These are phyloP conservation scores for Plenodomus lindquistii DNA, from an alignment of 2,329 filamentous ascomycete species.

Conservation along the genomic window DNA sequence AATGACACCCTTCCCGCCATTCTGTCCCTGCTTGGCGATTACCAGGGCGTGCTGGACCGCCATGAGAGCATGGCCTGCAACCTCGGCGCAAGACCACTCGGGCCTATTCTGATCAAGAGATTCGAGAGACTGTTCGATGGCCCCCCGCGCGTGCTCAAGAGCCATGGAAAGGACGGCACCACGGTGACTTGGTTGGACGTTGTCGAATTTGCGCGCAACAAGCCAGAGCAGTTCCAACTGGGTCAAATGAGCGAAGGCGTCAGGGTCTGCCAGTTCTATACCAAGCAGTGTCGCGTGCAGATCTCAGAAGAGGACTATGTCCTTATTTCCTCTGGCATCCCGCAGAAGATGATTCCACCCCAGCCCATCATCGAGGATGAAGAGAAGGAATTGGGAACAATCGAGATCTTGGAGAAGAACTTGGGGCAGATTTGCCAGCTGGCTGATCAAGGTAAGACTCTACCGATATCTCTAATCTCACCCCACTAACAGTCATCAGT, in stretches of 20 bases:
- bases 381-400: slow-evolving; percentile 78
- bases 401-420: slow-evolving; percentile 82
- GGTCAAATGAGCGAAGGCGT: slow-evolving; percentile 69
- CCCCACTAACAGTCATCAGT: slow-evolving; percentile 51
- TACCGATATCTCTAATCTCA: not conserved
- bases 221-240: slow-evolving; percentile 76
- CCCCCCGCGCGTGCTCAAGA: slow-evolving; percentile 69
- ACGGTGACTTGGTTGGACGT: slow-evolving; percentile 82
- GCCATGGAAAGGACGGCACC: slow-evolving; percentile 62
- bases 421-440: slow-evolving; percentile 76
- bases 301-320: slow-evolving; percentile 88
- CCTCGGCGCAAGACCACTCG: slow-evolving; percentile 79
- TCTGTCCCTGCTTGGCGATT: slow-evolving; percentile 72
- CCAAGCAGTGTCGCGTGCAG: slow-evolving; percentile 80
- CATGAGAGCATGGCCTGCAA: slow-evolving; percentile 87
- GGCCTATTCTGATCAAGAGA: slow-evolving; percentile 80
- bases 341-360: slow-evolving; percentile 79
- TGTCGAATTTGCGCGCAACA: slow-evolving; percentile 79
- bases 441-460: slow-evolving; percentile 70
- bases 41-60: slow-evolving; percentile 81
- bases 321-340: slow-evolving; percentile 78
- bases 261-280: slow-evolving; percentile 78
- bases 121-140: slow-evolving; percentile 87
- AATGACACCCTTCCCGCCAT: slow-evolving; percentile 76
- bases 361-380: slow-evolving; percentile 86